Conservation (phyloP, 108 stramenopile species). For the Fistulifera pelliculosa region DNA sequence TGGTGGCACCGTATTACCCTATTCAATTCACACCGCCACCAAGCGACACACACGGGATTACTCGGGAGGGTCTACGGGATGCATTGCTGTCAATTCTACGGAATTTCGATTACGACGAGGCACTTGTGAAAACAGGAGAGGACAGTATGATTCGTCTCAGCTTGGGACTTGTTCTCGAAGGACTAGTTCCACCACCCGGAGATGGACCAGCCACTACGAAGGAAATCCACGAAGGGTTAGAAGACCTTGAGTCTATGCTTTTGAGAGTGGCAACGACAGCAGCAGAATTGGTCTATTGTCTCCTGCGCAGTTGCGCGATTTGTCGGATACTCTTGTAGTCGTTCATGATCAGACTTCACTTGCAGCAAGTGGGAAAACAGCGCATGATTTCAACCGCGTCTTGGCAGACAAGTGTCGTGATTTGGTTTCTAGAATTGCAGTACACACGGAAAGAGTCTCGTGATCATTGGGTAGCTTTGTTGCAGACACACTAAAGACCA, state of each 20-base stretch:
- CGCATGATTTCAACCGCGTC: no score
- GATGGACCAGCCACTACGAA: conserved; percentile 27
- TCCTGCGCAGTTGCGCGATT: background rate
- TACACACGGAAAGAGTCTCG: conserved; percentile 26
- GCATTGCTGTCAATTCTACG: conserved; percentile 56
- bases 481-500: conserved; percentile 22
- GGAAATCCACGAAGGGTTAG: conserved; percentile 57
- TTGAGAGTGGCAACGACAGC: conserved; percentile 15
- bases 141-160: conserved; percentile 50
- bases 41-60: conserved; percentile 74
- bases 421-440: conserved; percentile 48
- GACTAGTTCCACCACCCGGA: conserved; percentile 41
- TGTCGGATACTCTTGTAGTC: conserved; percentile 15
- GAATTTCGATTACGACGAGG: conserved; percentile 32
- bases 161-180: conserved; percentile 58
- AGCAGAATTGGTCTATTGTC: conserved; percentile 18
- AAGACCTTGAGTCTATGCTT: conserved; percentile 49
- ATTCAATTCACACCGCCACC: conserved; percentile 81
- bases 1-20: conserved; percentile 79
- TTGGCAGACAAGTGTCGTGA: conserved; percentile 28
- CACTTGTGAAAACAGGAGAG: background rate
- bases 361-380: background rate
- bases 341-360: conserved; percentile 40
- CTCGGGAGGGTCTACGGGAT: conserved; percentile 45
- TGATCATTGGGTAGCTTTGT: conserved; percentile 57